Evolutionary conservation across 2,329 filamentous ascomycete species (phyloP).

Genomic region (Colletotrichum falcatum): DNA sequence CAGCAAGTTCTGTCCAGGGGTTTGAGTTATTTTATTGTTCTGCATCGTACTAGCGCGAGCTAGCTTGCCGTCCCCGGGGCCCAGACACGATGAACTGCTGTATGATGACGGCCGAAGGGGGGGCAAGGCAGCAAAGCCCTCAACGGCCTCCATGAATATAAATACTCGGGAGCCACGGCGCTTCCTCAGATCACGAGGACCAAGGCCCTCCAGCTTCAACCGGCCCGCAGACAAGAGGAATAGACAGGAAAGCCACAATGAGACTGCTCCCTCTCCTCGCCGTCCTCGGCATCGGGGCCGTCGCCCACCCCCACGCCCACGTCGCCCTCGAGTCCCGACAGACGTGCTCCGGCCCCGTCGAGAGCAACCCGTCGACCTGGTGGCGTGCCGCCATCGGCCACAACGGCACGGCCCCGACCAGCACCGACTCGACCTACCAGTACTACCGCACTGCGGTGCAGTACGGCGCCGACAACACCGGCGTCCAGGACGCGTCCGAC

Average conservation of each 20-base stretch:
- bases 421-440: slow-evolving; percentile 44
- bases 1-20: slow-evolving; percentile 18
- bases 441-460: slow-evolving; percentile 46
- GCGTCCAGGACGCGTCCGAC: slow-evolving; percentile 45
- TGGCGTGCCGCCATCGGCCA: slow-evolving; percentile 46
- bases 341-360: slow-evolving; percentile 28
- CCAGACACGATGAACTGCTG: neutral
- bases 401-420: slow-evolving; percentile 45
- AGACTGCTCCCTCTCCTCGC: slow-evolving; percentile 23
- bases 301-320: slow-evolving; percentile 14
- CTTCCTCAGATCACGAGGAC: neutral
- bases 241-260: slow-evolving; percentile 9
- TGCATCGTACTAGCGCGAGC: too few species aligned
- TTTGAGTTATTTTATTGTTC: neutral
- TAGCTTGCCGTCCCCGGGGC: neutral
- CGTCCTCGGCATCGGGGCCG: slow-evolving; percentile 10
- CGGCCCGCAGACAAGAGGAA: neutral
- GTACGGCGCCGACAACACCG: slow-evolving; percentile 47
- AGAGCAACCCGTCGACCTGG: slow-evolving; percentile 42
- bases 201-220: neutral
- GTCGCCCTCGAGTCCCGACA: slow-evolving; percentile 25
- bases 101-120: neutral
- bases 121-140: neutral
- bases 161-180: neutral
- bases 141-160: neutral